Evolutionary conservation across 2,329 filamentous ascomycete species (phyloP).

Genomic region (Samsoniella hepiali): DNA sequence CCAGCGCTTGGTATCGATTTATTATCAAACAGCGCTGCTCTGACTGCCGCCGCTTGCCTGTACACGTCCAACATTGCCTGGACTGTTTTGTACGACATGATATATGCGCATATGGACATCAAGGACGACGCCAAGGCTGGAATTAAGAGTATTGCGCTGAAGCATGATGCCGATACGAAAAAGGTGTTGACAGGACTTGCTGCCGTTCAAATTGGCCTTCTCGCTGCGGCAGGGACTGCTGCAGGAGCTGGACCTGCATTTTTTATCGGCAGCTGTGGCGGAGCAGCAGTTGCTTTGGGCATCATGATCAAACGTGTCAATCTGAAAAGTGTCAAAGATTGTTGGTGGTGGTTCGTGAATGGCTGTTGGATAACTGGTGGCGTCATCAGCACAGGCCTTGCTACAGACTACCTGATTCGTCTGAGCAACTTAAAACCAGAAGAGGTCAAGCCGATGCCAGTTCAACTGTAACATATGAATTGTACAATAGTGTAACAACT

Average conservation of each 20-base stretch:
- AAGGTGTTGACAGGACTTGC: conserved; percentile 69
- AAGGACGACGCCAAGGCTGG: conserved; percentile 81
- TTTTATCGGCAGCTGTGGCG: conserved; percentile 64
- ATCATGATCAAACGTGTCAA: conserved; percentile 67
- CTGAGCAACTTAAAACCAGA: conserved; percentile 36
- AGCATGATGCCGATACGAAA: conserved; percentile 76
- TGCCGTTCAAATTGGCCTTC: conserved; percentile 62
- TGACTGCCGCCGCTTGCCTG: conserved; percentile 64
- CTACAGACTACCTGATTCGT: conserved; percentile 55
- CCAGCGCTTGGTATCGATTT: conserved; percentile 77
- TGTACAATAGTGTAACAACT: conserved; percentile 13
- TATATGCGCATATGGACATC: conserved; percentile 90
- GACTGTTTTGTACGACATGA: conserved; percentile 89
- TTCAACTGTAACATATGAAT: background rate
- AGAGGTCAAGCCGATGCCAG: background rate
- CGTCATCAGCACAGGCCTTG: conserved; percentile 56
- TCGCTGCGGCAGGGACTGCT: conserved; percentile 66
- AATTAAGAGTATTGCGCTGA: conserved; percentile 83
- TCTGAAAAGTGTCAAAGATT: conserved; percentile 62
- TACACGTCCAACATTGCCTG: conserved; percentile 79
- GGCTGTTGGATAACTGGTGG: conserved; percentile 68
- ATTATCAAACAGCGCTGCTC: conserved; percentile 58
- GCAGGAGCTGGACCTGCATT: conserved; percentile 67
- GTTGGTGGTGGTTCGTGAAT: conserved; percentile 76
- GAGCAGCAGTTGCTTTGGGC: conserved; percentile 57